Conservation (phyloP, 495 filamentous ascomycete genomes). For the Podospora sp. region DNA sequence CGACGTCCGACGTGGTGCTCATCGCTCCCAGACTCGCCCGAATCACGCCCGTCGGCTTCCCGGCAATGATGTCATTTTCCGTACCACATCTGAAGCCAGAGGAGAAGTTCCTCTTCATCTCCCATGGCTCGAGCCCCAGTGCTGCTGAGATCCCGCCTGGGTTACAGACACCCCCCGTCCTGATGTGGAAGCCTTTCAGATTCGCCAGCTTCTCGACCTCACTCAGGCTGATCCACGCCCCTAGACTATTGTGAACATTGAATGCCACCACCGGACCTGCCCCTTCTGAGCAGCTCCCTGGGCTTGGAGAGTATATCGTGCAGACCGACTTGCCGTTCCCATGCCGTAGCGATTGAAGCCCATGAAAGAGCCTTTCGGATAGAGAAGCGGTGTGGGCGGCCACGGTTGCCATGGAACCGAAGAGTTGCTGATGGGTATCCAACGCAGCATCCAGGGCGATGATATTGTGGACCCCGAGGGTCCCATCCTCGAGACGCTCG, state of each 20-base stretch:
- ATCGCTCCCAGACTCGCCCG: slow-evolving; percentile 84
- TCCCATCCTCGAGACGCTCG: slow-evolving; percentile 85
- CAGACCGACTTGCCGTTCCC: slow-evolving; percentile 69
- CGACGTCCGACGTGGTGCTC: slow-evolving; percentile 77
- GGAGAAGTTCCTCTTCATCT: slow-evolving; percentile 79
- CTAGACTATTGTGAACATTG: slow-evolving; percentile 69
- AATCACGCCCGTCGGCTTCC: slow-evolving; percentile 86
- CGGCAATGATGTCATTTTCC: slow-evolving; percentile 77
- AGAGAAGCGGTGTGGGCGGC: slow-evolving; percentile 75
- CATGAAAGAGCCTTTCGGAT: slow-evolving; percentile 58
- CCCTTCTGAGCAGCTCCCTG: slow-evolving; percentile 29
- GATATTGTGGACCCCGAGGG: slow-evolving; percentile 85
- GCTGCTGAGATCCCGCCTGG: slow-evolving; percentile 77
- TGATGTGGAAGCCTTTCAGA: slow-evolving; percentile 75
- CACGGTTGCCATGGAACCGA: slow-evolving; percentile 67
- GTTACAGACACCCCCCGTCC: slow-evolving; percentile 88
- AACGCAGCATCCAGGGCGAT: slow-evolving; percentile 77
- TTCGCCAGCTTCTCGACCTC: slow-evolving; percentile 84
- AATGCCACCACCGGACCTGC: slow-evolving; percentile 79
- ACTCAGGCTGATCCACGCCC: slow-evolving; percentile 74
- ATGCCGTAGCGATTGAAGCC: slow-evolving; percentile 64
- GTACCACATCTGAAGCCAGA: slow-evolving; percentile 78
- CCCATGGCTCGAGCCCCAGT: slow-evolving; percentile 70
- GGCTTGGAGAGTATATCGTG: slow-evolving; percentile 59
- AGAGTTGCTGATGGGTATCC: slow-evolving; percentile 67